A percentile compares a stretch with the other conserved stretches of the same genome.
Evolutionary conservation across 495 filamentous ascomycete genomes (phyloP).

Genomic region (Lasiosphaeria miniovina): DNA sequence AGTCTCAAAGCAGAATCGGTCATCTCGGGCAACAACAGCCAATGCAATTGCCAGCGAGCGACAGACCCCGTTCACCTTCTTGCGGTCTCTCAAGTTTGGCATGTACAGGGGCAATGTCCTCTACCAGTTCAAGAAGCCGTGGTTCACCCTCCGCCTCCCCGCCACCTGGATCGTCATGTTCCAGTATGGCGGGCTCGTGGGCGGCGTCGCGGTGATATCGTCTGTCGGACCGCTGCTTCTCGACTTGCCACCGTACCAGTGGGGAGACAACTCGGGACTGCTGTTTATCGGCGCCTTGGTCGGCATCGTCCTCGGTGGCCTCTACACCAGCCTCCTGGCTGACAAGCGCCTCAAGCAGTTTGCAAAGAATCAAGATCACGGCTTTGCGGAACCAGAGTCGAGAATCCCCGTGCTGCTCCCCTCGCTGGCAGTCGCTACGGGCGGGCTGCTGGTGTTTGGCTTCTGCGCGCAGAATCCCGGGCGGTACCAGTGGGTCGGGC

Average conservation of each 20-base stretch:
- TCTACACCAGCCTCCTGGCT: slow-evolving; percentile 15
- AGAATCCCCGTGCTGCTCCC: slow-evolving; percentile 27
- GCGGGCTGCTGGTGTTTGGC: slow-evolving; percentile 30
- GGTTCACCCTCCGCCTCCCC: slow-evolving; percentile 25
- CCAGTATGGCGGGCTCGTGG: slow-evolving; percentile 31
- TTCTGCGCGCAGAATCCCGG: slow-evolving; percentile 27
- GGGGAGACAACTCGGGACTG: slow-evolving; percentile 25
- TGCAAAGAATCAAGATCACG: slow-evolving; percentile 17
- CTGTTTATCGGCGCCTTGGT: slow-evolving; percentile 28
- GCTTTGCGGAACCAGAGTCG: slow-evolving; percentile 29
- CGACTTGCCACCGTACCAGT: slow-evolving; percentile 20
- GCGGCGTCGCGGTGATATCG: slow-evolving; percentile 25
- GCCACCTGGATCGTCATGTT: slow-evolving; percentile 27
- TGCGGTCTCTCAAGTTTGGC: slow-evolving; percentile 18
- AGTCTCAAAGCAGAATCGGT: slow-evolving; percentile 10
- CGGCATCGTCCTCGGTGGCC: slow-evolving; percentile 22
- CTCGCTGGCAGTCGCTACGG: slow-evolving; percentile 23
- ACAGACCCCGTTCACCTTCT: slow-evolving; percentile 21
- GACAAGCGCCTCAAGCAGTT: slow-evolving; percentile 19
- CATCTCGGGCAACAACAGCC: slow-evolving; percentile 8
- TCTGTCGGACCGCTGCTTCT: slow-evolving; percentile 28
- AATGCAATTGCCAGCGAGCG: not conserved
- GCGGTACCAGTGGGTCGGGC: slow-evolving; percentile 24
- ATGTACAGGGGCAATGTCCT: slow-evolving; percentile 16
- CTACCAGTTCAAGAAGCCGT: slow-evolving; percentile 27